Evolutionary conservation across 371 early-diverging fungal species (phyloP), one percentile per base, ranked within the genome.

Genomic region (Synchytrium microbalum): DNA sequence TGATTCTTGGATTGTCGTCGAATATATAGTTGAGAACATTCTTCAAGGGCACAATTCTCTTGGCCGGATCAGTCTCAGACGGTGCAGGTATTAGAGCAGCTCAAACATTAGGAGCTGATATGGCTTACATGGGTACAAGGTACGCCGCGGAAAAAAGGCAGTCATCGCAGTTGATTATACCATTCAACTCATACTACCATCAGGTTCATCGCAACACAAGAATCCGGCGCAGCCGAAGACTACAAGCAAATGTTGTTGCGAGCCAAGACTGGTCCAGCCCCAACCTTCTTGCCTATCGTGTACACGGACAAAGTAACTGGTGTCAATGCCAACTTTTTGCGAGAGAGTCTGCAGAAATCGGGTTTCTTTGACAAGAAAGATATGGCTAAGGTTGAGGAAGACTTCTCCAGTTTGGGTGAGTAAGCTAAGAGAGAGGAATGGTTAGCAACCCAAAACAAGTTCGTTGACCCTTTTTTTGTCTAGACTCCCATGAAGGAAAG

Each of bases 91-190:
- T 71, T 16, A 59, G 57, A 1, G 71, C 71, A 2, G 65, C 71
- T 26, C 62, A 56, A 31, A 58, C 59, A 3, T 59, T 71, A 1
- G 71, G 71, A 27, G 71, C 71, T 19, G 71, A 71, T 59, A 16
- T 64, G 1, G 71, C 71, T 2, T 71, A 67, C 64, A 61, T 71
- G 57, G 71, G 71, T 32, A 71, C 71, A 14, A n/a, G n/a, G n/a
- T n/a, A n/a, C n/a, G n/a, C n/a, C n/a, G n/a, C n/a, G n/a, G n/a
- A n/a, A n/a, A n/a, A n/a, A n/a, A n/a, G n/a, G n/a, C n/a, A n/a
- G n/a, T n/a, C n/a, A n/a, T n/a, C n/a, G n/a, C n/a, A n/a, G n/a
- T n/a, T n/a, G n/a, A n/a, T n/a, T n/a, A n/a, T n/a, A n/a, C n/a
- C n/a, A n/a, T n/a, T n/a, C n/a, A n/a, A n/a, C n/a, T n/a, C n/a